Percentiles rank a stretch among this genome's conserved stretches.
Conservation (phyloP, 768 basidiomycete species). For the Russula brevipes region DNA sequence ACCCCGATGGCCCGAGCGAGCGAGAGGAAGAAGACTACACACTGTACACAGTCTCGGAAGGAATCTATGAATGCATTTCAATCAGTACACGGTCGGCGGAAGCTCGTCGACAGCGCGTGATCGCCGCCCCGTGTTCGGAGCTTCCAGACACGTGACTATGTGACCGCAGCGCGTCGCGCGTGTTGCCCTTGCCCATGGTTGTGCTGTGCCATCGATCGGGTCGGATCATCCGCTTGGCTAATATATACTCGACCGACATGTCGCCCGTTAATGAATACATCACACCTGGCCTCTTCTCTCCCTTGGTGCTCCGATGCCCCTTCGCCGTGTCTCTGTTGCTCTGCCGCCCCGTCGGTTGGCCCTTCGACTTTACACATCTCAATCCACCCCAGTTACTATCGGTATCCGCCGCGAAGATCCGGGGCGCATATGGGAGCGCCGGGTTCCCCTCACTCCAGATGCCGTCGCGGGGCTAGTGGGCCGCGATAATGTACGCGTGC, state of each 20-base stretch:
- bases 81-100: too few species aligned
- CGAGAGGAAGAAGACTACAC: too few species aligned
- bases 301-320: conserved; percentile 6
- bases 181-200: too few species aligned
- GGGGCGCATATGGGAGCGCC: conserved; percentile 77
- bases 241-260: too few species aligned
- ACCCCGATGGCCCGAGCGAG: too few species aligned
- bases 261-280: too few species aligned
- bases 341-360: conserved; percentile 5
- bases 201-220: not conserved
- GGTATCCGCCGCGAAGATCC: conserved; percentile 78
- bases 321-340: conserved; percentile 16
- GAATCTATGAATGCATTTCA: too few species aligned
- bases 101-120: too few species aligned
- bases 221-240: not conserved
- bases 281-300: not conserved
- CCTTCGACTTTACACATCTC: not conserved
- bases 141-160: too few species aligned
- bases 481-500: conserved; percentile 54
- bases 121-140: too few species aligned
- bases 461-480: conserved; percentile 58
- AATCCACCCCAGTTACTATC: conserved; percentile 34
- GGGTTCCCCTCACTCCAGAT: conserved; percentile 76
- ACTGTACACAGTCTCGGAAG: too few species aligned
- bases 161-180: too few species aligned